These are phyloP conservation scores for Torulaspora gathmanii DNA, from an alignment of 805 yeast genomes.

Conservation along the genomic window DNA sequence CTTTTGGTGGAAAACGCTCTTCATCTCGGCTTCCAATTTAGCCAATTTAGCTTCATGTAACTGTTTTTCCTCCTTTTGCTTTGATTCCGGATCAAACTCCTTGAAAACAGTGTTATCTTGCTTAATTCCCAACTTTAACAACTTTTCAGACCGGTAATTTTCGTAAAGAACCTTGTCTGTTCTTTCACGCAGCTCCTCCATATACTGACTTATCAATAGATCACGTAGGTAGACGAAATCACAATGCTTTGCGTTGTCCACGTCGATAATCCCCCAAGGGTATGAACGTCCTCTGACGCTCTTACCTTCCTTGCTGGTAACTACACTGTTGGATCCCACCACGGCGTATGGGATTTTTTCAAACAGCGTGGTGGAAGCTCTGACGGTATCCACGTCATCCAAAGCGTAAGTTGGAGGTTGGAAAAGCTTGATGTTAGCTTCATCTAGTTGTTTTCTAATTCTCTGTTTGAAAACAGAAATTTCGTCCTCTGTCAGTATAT, in stretches of 20 bases:
- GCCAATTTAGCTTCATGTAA: slow-evolving; percentile 91
- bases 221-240: slow-evolving; percentile 89
- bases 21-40: slow-evolving; percentile 95
- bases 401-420: slow-evolving; percentile 71
- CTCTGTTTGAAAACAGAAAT: slow-evolving; percentile 67
- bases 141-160: slow-evolving; percentile 80
- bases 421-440: slow-evolving; percentile 71
- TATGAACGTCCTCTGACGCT: slow-evolving; percentile 84
- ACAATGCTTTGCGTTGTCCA: slow-evolving; percentile 89
- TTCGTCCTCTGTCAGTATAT: slow-evolving; percentile 86
- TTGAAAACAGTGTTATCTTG: slow-evolving; percentile 92
- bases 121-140: slow-evolving; percentile 74
- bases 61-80: slow-evolving; percentile 89
- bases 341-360: slow-evolving; percentile 85
- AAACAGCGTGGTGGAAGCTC: slow-evolving; percentile 61
- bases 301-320: slow-evolving; percentile 68
- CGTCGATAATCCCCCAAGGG: slow-evolving; percentile 97
- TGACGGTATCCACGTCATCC: slow-evolving; percentile 79
- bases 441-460: slow-evolving; percentile 68
- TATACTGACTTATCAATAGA: slow-evolving; percentile 78
- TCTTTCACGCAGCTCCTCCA: slow-evolving; percentile 89
- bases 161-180: slow-evolving; percentile 78
- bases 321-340: slow-evolving; percentile 78
- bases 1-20: slow-evolving; percentile 91
- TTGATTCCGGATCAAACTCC: slow-evolving; percentile 87